Percentiles rank a stretch among this genome's conserved stretches.
Conservation (phyloP, 2,329 filamentous ascomycete genomes). For the Colletotrichum sp. region DNA sequence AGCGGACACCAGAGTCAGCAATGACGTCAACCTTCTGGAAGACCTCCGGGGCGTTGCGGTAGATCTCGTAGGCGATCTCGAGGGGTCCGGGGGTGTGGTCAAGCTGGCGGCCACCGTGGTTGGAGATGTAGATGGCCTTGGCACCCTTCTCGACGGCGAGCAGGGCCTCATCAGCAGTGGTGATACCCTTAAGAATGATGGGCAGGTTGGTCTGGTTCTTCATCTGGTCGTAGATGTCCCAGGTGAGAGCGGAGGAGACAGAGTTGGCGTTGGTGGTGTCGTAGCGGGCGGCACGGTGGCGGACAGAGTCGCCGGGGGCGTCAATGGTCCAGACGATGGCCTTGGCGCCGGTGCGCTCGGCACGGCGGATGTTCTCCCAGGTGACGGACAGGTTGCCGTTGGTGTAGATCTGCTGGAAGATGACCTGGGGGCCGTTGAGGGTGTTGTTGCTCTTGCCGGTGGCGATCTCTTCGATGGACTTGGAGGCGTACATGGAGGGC, state of each 20-base stretch:
- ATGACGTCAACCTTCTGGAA: constrained; percentile 39
- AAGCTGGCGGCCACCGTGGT: constrained; percentile 47
- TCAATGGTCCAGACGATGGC: constrained; percentile 44
- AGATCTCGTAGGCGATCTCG: constrained; percentile 35
- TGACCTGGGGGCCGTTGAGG: constrained; percentile 30
- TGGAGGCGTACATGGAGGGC: constrained; percentile 34
- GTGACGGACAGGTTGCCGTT: constrained; percentile 35
- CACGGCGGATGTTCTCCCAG: constrained; percentile 35
- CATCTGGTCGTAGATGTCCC: constrained; percentile 32
- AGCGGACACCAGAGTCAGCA: constrained; percentile 42
- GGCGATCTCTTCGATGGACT: constrained; percentile 38
- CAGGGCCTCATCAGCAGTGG: constrained; percentile 40
- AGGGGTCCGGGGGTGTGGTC: constrained; percentile 39
- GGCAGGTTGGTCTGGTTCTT: constrained; percentile 36
- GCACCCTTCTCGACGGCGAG: constrained; percentile 35
- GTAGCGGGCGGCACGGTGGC: constrained; percentile 26
- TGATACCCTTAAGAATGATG: constrained; percentile 42
- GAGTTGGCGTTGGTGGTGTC: constrained; percentile 22
- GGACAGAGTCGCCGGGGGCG: constrained; percentile 24
- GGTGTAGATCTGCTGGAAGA: constrained; percentile 35
- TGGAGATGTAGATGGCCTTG: constrained; percentile 43
- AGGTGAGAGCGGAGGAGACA: constrained; percentile 22
- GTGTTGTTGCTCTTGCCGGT: constrained; percentile 27
- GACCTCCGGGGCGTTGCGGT: constrained; percentile 39
- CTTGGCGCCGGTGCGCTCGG: constrained; percentile 37